Conservation (phyloP, 164 flowering plant species). For the Brasenia schreberi region DNA sequence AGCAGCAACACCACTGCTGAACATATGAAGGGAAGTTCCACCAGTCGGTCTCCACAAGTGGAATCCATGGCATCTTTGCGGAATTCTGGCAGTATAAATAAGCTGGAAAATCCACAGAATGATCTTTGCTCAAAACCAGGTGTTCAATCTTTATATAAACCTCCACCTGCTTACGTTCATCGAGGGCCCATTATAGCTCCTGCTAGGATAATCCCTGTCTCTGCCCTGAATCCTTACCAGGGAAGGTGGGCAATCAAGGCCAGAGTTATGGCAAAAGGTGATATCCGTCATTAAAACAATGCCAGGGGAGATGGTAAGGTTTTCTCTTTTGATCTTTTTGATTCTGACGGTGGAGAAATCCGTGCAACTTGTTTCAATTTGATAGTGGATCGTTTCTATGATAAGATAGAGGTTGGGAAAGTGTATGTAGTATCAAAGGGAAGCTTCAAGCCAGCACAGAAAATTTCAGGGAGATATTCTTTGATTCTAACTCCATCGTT, state of each 20-base stretch:
- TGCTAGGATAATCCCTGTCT: slow-evolving; percentile 77
- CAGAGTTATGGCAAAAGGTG: slow-evolving; percentile 94
- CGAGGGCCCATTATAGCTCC: slow-evolving; percentile 86
- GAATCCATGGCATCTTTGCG: slow-evolving; percentile 4
- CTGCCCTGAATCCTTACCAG: slow-evolving; percentile 93
- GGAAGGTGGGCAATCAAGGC: slow-evolving; percentile 99
- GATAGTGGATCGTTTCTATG: slow-evolving; percentile 79
- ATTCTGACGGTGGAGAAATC: slow-evolving; percentile 93
- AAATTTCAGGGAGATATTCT: slow-evolving; percentile 88
- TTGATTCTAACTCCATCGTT: slow-evolving; percentile 69
- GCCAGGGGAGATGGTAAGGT: slow-evolving; percentile 98
- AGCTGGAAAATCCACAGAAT: neutral
- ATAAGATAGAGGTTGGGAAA: slow-evolving; percentile 65
- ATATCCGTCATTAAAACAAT: slow-evolving; percentile 86
- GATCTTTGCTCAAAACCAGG: slow-evolving; percentile 19
- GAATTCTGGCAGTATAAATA: slow-evolving; percentile 14
- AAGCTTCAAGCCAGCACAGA: slow-evolving; percentile 83
- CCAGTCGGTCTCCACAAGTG: neutral
- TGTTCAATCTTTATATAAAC: slow-evolving; percentile 80
- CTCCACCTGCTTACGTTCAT: slow-evolving; percentile 70
- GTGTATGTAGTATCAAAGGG: slow-evolving; percentile 92
- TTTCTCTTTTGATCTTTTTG: slow-evolving; percentile 96
- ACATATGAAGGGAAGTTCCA: neutral
- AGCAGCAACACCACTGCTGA: neutral
- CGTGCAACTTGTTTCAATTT: slow-evolving; percentile 95